These are phyloP conservation scores for Melanomma pulvis-pyrius DNA, from an alignment of 495 filamentous ascomycete genomes.

Conservation along the genomic window DNA sequence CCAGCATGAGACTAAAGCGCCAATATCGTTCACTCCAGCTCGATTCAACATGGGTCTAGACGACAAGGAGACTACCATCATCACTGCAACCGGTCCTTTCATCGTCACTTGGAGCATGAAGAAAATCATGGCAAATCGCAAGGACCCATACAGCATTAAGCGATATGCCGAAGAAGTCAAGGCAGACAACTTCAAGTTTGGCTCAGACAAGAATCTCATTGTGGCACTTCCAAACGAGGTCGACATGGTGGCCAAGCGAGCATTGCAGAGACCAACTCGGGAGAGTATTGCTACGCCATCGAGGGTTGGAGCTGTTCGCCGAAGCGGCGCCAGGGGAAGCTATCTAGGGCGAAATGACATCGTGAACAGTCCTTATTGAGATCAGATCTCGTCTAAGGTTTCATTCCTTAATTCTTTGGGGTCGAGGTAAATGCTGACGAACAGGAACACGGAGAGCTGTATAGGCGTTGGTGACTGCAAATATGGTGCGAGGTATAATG, in stretches of 20 bases:
- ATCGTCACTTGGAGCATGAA: conserved; percentile 96
- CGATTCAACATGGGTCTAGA: conserved; percentile 92
- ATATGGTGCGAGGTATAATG: background rate
- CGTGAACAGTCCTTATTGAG: conserved; percentile 80
- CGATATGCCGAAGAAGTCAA: conserved; percentile 92
- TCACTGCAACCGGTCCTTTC: conserved; percentile 96
- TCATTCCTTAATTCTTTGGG: background rate
- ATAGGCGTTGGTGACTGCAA: background rate
- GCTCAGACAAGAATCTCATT: conserved; percentile 95
- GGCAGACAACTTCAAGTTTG: conserved; percentile 98
- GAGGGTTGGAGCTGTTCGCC: conserved; percentile 53
- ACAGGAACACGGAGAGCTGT: background rate
- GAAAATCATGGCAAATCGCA: conserved; percentile 75
- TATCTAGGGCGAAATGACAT: conserved; percentile 73
- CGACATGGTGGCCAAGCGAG: conserved; percentile 88
- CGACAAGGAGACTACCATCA: conserved; percentile 80
- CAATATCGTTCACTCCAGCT: conserved; percentile 84
- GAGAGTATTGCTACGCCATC: conserved; percentile 81
- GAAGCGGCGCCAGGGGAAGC: conserved; percentile 53
- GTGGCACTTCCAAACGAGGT: conserved; percentile 96
- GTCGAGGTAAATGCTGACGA: background rate
- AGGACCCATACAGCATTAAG: conserved; percentile 93
- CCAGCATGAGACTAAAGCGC: conserved; percentile 86
- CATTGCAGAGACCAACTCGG: conserved; percentile 83
- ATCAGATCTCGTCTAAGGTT: background rate